Evolutionary conservation across 306 rosid genomes (phyloP), one percentile per base, ranked within the genome.

Genomic region (Gastrolobium bilobum): DNA sequence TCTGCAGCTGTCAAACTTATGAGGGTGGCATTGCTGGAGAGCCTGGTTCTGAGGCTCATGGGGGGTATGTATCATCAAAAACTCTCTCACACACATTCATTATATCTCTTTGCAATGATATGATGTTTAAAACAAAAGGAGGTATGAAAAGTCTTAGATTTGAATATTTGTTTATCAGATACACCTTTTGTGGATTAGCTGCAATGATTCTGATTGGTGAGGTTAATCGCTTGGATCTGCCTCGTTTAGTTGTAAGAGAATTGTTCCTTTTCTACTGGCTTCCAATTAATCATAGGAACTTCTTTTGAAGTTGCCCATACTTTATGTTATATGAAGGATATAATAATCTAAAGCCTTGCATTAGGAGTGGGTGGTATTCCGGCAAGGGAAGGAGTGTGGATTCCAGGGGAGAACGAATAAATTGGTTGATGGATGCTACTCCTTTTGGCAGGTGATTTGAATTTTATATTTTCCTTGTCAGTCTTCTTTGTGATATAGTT

Each of bases 321-420:
- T 61, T 62, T 51, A 10, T 10, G 52, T 10, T 14, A 43, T 64
- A 40, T 75, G 39, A 35, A 64, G 43, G 74, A 47, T 66, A 26
- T 68, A 52, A 77, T 9, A 8, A 76, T 70, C 34, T 30, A n/a
- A 40, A 67, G 67, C 72, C 3, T 78, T 80, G 73, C 75, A 47
- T 76, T 65, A 94, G 99, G 95, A 91, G 42, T 94, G 99, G 99
- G 90, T 83, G 78, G 97, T 90, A 66, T 91, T 88, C 76, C 90
- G 97, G 60, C 99, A 94, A 83, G 95, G 97, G 77, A 87, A 46
- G 69, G 99, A 94, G 87, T 81, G 87, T 57, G 97, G 99, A 79
- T 94, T 94, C 80, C 99, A 94, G 85, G 99, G 99, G 73, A 89
- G 99, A 83, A 94, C 99, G 34, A 94, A 94, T 91, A 92, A 94